Conservation (phyloP, 2,329 filamentous ascomycete species). For the Colletotrichum liaoningense region DNA sequence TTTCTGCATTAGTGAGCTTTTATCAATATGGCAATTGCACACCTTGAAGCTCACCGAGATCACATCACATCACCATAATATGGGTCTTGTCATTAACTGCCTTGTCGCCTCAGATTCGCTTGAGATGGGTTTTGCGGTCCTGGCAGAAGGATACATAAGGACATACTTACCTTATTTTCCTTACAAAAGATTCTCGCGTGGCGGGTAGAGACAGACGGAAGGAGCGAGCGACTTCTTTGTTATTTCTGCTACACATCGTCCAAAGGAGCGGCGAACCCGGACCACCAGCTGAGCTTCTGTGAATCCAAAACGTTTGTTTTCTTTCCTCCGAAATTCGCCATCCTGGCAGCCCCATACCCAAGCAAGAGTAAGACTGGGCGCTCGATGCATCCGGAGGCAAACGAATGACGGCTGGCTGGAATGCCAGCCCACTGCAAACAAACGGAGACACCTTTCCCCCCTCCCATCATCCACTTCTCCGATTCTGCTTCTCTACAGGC, state of each 20-base stretch:
- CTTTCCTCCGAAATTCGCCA: not conserved
- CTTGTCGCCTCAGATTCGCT: not conserved
- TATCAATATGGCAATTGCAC: conserved; percentile 20
- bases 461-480: not conserved
- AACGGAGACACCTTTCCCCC: not conserved
- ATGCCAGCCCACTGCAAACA: conserved; percentile 27
- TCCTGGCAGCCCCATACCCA: not conserved
- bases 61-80: conserved; percentile 1
- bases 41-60: conserved; percentile 16
- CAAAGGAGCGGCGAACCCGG: conserved; percentile 28
- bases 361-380: not conserved
- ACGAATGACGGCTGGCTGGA: conserved; percentile 16
- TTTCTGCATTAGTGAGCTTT: conserved; percentile 34
- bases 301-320: not conserved
- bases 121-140: not conserved
- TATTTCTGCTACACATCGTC: conserved; percentile 15
- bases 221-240: conserved; percentile 24
- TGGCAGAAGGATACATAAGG: not conserved
- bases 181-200: not conserved
- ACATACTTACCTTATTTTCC: too few relatives aligned
- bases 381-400: conserved; percentile 31
- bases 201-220: conserved; percentile 19
- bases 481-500: not conserved
- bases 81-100: not conserved
- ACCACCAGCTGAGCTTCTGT: not conserved